Conservation (phyloP, 768 basidiomycete genomes). For the Pholiota molesta region DNA sequence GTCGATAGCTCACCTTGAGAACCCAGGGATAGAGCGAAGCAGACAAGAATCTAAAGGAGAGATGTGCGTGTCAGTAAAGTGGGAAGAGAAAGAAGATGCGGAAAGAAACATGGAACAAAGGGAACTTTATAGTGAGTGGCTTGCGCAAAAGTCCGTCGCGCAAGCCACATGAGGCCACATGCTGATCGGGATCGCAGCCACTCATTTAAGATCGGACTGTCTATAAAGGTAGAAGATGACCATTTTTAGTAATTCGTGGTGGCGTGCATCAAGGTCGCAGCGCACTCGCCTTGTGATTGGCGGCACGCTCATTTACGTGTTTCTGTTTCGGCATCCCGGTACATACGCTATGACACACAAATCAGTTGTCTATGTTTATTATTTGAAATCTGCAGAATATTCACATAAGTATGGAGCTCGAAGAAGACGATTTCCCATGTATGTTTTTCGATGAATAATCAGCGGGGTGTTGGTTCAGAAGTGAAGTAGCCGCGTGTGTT, state of each 20-base stretch:
- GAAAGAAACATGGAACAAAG: not conserved
- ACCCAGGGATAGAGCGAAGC: not conserved
- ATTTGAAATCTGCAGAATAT: too few species aligned
- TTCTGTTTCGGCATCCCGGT: too few species aligned
- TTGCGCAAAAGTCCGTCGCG: not conserved
- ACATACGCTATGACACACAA: too few species aligned
- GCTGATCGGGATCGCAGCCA: not conserved
- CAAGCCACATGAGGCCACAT: not conserved
- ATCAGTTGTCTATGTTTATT: too few species aligned
- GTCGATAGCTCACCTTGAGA: not conserved
- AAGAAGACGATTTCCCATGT: too few species aligned
- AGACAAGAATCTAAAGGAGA: not conserved
- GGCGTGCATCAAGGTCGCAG: not conserved
- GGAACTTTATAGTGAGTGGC: not conserved
- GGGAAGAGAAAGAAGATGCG: not conserved
- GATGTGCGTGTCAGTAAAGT: not conserved
- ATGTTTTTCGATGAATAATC: too few species aligned
- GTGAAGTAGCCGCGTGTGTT: too few species aligned
- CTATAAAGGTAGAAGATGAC: not conserved
- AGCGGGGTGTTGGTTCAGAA: too few species aligned
- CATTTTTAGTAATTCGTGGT: not conserved
- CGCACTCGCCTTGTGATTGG: too few species aligned
- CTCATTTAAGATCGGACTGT: not conserved
- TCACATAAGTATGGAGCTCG: too few species aligned
- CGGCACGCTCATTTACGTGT: too few species aligned